Percentiles rank a stretch among this genome's conserved stretches.
phyloP scores from a whole-genome alignment of 257 asterid species.

The Petunia secreta region DNA sequence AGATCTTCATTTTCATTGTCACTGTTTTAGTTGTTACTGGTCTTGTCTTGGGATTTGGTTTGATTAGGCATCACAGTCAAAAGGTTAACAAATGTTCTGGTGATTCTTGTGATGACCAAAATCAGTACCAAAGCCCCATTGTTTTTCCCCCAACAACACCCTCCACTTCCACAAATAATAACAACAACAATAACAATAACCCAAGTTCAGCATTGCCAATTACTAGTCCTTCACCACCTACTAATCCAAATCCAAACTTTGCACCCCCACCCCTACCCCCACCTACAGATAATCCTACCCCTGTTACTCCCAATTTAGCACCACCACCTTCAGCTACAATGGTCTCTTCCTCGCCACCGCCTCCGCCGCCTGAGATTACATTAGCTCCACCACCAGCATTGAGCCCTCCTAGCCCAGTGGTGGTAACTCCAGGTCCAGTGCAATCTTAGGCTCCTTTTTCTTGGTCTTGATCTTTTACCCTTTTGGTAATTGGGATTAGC shows the following conservation, averaged over 20 bases:
- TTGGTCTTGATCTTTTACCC: conserved; percentile 8
- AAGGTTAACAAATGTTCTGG: conserved; percentile 44
- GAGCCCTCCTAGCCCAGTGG: conserved; percentile 58
- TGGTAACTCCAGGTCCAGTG: conserved; percentile 72
- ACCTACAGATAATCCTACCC: conserved; percentile 36
- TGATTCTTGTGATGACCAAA: conserved; percentile 52
- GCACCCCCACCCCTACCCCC: conserved; percentile 45
- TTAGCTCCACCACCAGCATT: conserved; percentile 69
- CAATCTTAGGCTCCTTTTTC: conserved; percentile 37
- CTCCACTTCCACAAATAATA: background rate
- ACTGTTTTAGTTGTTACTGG: conserved; percentile 60
- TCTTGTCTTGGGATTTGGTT: conserved; percentile 60
- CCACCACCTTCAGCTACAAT: conserved; percentile 33
- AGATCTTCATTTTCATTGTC: conserved; percentile 88
- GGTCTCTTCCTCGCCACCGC: conserved; percentile 27
- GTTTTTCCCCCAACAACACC: conserved; percentile 32
- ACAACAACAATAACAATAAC: conserved; percentile 24
- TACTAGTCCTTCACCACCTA: conserved; percentile 37
- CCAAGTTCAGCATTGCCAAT: conserved; percentile 26
- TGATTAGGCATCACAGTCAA: conserved; percentile 43
- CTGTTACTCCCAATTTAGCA: conserved; percentile 42
- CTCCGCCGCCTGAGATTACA: conserved; percentile 47
- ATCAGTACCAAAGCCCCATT: conserved; percentile 22
- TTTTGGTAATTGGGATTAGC: background rate
- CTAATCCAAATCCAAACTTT: conserved; percentile 29